Evolutionary conservation across 1,284 basidiomycete species (phyloP), one percentile per base, ranked within the genome.

Genomic region (Somion occarium): DNA sequence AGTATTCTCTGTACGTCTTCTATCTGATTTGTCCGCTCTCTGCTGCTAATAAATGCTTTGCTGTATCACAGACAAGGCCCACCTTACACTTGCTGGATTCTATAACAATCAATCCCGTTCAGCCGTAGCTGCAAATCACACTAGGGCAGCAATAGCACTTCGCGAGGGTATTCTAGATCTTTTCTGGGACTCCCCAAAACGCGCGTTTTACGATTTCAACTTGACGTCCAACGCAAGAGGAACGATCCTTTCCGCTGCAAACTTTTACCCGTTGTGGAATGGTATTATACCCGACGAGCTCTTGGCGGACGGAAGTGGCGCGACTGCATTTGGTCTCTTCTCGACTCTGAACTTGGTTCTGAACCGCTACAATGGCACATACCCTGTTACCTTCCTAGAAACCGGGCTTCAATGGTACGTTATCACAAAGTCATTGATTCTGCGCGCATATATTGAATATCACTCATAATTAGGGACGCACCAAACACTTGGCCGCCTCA

Each of bases 191-290:
- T 58, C 81, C 0, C 69, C 70, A 2, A 91, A 90, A 73, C 74
- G 92, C 24, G 91, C 85, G 3, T 96, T 94, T 72, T 95, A 95
- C 65, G 91, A 93, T 67, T 94, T 85, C 68, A 91, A 91, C 67
- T 67, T 83, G 43, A 84, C 80, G 2, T 76, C 81, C 2, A 82
- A 84, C 53, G 63, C 76, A 7, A 81, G 85, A 50, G 85, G 82
- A 54, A 64, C 63, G 20, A 64, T 91, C 44, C 93, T 85, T 69
- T 82, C 79, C 13, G 75, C 73, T 0, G 91, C 89, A 1, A 83
- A 83, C 1, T 91, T 89, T 68, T 95, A 91, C 67, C 91, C 94
- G 0, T 73, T 88, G 45, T 96, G 94, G 94, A 85, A 79, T 50
- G 87, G 83, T 22, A 92, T 97, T 61, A 74, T 92, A 46, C 93